Evolutionary conservation across 2,329 filamentous ascomycete species (phyloP).

Genomic region (Albophoma yamanashiensis): DNA sequence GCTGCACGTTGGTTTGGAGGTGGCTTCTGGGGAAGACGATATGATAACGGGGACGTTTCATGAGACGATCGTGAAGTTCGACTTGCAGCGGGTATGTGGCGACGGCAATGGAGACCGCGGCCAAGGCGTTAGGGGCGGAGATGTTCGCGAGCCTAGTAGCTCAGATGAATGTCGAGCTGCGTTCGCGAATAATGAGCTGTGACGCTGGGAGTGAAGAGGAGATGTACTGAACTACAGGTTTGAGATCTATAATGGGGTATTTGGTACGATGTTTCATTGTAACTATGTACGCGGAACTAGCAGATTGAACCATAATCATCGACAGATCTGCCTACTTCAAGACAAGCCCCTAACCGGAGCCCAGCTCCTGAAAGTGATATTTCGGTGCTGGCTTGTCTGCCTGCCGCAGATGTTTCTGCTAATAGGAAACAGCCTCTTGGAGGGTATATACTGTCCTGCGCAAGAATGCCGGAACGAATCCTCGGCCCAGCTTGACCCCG

Average conservation of each 20-base stretch:
- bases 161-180: not conserved
- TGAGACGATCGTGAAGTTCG: not conserved
- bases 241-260: not conserved
- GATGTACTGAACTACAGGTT: not conserved
- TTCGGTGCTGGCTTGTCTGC: slow-evolving; percentile 19
- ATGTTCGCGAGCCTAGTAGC: not conserved
- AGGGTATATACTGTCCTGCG: slow-evolving; percentile 31
- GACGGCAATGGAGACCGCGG: not conserved
- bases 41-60: not conserved
- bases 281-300: not conserved
- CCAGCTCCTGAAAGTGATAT: slow-evolving; percentile 39
- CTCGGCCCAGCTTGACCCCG: slow-evolving; percentile 48
- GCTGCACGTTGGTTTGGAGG: not conserved
- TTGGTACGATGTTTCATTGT: not conserved
- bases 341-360: slow-evolving; percentile 44
- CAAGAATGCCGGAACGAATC: slow-evolving; percentile 43
- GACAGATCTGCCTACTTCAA: slow-evolving; percentile 22
- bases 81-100: not conserved
- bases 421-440: slow-evolving; percentile 28
- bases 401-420: slow-evolving; percentile 13
- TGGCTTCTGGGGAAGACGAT: not conserved
- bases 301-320: not conserved
- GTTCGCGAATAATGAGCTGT: not conserved
- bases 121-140: not conserved
- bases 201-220: not conserved